Percentiles rank a stretch among this genome's conserved stretches.
These are phyloP conservation scores for Spizellomyces sp. DNA, from an alignment of 192 early-diverging fungal species.

Conservation along the genomic window DNA sequence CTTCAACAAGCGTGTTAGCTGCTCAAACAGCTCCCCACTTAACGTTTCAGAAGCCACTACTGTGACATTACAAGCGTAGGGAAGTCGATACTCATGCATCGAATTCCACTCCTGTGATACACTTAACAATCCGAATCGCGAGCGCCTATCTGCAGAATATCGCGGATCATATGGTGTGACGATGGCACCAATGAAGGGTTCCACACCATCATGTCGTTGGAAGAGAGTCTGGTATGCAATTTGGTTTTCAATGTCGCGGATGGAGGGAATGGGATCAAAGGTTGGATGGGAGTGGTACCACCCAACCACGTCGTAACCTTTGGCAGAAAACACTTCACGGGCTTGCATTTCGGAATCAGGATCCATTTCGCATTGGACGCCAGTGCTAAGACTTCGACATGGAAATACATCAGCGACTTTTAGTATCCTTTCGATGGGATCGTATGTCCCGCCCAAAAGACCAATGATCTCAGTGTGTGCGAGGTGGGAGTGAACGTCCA, in stretches of 20 bases:
- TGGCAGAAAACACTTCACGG: slow-evolving; percentile 66
- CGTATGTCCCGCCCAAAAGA: slow-evolving; percentile 80
- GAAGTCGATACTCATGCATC: slow-evolving; percentile 54
- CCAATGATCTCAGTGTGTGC: slow-evolving; percentile 93
- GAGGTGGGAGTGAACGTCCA: slow-evolving; percentile 93
- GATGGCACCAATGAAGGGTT: slow-evolving; percentile 91
- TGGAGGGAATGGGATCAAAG: slow-evolving; percentile 85
- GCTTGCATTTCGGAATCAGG: slow-evolving; percentile 84
- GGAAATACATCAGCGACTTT: slow-evolving; percentile 74
- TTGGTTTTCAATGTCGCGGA: slow-evolving; percentile 91
- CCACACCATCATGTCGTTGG: slow-evolving; percentile 60
- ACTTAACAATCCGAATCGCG: slow-evolving; percentile 61
- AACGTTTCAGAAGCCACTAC: slow-evolving; percentile 53
- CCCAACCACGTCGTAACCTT: slow-evolving; percentile 73
- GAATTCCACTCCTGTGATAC: slow-evolving; percentile 58
- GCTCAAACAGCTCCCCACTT: slow-evolving; percentile 50
- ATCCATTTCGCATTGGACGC: slow-evolving; percentile 95
- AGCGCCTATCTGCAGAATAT: slow-evolving; percentile 50
- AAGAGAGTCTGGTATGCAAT: slow-evolving; percentile 82
- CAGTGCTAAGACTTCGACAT: slow-evolving; percentile 78
- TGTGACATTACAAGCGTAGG: slow-evolving; percentile 53
- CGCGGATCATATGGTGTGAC: slow-evolving; percentile 77
- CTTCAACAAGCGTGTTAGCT: slow-evolving; percentile 58
- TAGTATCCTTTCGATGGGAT: slow-evolving; percentile 49
- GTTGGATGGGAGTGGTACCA: slow-evolving; percentile 98